Evolutionary conservation across 495 filamentous ascomycete genomes (phyloP), one percentile per base, ranked within the genome.

Genomic region (Emericellopsis terricola): DNA sequence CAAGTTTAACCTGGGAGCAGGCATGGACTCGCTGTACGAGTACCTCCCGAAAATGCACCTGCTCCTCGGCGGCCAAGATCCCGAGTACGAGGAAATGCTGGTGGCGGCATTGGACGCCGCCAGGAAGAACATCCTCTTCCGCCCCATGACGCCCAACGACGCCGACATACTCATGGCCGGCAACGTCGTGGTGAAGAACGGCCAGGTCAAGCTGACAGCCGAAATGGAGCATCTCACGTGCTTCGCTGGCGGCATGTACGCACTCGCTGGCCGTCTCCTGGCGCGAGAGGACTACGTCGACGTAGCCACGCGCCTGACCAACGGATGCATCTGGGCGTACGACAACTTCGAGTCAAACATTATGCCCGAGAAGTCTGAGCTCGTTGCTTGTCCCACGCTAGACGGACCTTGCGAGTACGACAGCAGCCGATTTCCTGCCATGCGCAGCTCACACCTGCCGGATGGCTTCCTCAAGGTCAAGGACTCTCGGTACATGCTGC

Each of bases 291-390:
- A 62, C 13, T 77, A 87, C 45, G 47, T 85, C 36, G 64, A 79
- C 5, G 59, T 82, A 24, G 81, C 71, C 9, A 51, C 59, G 26
- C 76, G 79, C 46, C 57, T 87, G 13, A 77, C 78, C 0, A 72
- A 82, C 36, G 81, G 80, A 16, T 87, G 81, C 44, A 69, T 81
- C 8, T 86, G 76, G 78, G 68, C 75, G 1, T 86, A 86, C 47
- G 64, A 76, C 37, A 56, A 67, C n/a, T 77, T 76, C 39, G 39
- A 46, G 13, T 71, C 71, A 0, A 80, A 79, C 5, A 76, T 87
- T 41, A 82, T 82, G 78, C 81, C 81, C 1, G 81, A 87, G 46
- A 44, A 47, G 13, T 79, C 79, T 47, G 37, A 49, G 3, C 44
- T 70, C 2, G 42, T 76, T 5, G 60, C 62, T 4, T 87, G 81